Evolutionary conservation across 257 asterid species (phyloP).

Genomic region (Sherardia arvensis): DNA sequence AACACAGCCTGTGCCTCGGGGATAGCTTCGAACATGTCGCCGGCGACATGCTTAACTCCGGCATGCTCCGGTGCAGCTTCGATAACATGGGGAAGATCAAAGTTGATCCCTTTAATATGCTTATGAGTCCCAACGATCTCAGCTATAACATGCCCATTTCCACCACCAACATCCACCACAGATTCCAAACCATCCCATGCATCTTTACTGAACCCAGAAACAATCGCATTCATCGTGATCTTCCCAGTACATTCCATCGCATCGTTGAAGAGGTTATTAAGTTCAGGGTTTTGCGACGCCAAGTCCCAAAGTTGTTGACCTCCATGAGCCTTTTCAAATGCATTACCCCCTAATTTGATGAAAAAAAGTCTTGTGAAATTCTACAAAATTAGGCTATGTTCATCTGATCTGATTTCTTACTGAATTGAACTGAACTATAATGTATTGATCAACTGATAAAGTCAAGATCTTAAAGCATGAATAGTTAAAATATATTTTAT

Average conservation of each 20-base stretch:
- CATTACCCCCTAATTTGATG: neutral
- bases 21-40: neutral
- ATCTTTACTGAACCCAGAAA: neutral
- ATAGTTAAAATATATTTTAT: too few relatives aligned
- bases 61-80: neutral
- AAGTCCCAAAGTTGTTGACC: neutral
- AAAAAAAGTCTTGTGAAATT: too few relatives aligned
- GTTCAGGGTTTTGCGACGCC: neutral
- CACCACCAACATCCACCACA: neutral
- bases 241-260: neutral
- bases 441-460: too few relatives aligned
- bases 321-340: neutral
- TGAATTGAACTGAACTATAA: too few relatives aligned
- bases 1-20: neutral
- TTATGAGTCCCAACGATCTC: neutral
- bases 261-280: neutral
- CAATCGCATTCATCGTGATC: neutral
- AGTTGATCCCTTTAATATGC: neutral
- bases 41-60: neutral
- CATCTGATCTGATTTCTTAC: too few relatives aligned
- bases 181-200: neutral
- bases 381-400: too few relatives aligned
- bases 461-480: too few relatives aligned
- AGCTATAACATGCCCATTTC: neutral
- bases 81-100: neutral